Base-by-base conservation (phyloP, 2,329 filamentous ascomycete species). In the Colletotrichum sp. region DNA sequence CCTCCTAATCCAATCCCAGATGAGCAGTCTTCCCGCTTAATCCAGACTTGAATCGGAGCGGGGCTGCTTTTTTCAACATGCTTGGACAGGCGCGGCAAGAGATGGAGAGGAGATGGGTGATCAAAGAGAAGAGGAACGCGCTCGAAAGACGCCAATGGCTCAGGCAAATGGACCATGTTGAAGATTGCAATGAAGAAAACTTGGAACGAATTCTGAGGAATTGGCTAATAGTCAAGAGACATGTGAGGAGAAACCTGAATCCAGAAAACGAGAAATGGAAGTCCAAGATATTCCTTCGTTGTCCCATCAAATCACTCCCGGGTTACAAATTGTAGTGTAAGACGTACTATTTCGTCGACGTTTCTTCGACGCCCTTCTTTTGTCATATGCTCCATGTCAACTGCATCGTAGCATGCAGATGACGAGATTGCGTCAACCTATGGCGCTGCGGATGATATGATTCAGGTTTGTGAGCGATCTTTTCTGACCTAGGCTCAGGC, bases 241-340 rank as follows among this genome's bases (percentile, higher is more conserved):
- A 10, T n/a, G 16, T 2, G 39, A 18, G 39, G 5, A n/a, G 16
- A 2, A 44, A n/a, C 8, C 8, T 44, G 39, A 10, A 10, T 44
- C 18, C 16, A 44, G 5, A 9, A 44, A 44, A 44, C 16, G 16
- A 44, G 39, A 44, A 5, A 5, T 44, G 39, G 18, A 44, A n/a
- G 39, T 44, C 16, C 16, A 44, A 44, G 39, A 44, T 44, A 44
- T 44, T 10, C 39, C 16, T 44, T 44, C 16, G 8, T 44, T 44
- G 18, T 44, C 39, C 8, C 39, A 44, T 44, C 36, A 39, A 18
- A 39, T 39, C 39, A n/a, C 39, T 44, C 39, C n/a, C 18, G 39
- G 18, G 39, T 44, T 10, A n/a, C 16, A 0, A 44, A 10, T n/a
- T n/a, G 2, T 8, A 44, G 8, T n/a, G 5, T 6, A 9, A 0